Evolutionary conservation across 2,329 filamentous ascomycete species (phyloP).

Genomic region (Elsinoe perseae): DNA sequence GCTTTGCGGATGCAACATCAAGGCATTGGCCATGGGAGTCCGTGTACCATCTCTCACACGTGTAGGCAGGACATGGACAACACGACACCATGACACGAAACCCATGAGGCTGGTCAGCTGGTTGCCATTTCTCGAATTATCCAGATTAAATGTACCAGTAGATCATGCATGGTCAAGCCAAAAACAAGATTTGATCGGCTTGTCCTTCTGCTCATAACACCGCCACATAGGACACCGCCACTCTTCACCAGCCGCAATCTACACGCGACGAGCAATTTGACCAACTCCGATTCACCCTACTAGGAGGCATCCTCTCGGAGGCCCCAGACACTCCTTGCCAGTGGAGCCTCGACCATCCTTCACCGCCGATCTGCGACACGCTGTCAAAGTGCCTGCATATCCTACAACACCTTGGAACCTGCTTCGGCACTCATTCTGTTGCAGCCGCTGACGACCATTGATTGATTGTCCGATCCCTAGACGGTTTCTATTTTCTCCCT

Average conservation of each 20-base stretch:
- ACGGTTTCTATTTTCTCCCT: background rate
- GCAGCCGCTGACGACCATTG: slow-evolving; percentile 11
- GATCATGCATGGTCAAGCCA: background rate
- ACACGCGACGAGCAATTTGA: background rate
- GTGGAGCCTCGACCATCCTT: slow-evolving; percentile 5
- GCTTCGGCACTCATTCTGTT: slow-evolving; percentile 1
- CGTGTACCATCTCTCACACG: background rate
- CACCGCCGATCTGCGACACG: slow-evolving; percentile 6
- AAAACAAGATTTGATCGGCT: slow-evolving; percentile 9
- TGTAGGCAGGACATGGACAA: background rate
- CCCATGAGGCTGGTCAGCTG: background rate
- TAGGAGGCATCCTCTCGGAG: no score
- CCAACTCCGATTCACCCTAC: background rate
- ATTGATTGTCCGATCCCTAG: slow-evolving; percentile 2
- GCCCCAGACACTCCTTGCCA: background rate
- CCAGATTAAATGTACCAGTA: background rate
- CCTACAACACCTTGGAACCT: background rate
- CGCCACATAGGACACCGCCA: slow-evolving; percentile 1
- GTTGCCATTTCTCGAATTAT: background rate
- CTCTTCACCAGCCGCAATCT: background rate
- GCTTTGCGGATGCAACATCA: background rate
- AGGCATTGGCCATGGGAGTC: slow-evolving; percentile 1
- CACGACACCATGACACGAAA: background rate
- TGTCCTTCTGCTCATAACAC: background rate
- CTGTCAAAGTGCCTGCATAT: slow-evolving; percentile 13